These are phyloP conservation scores for Dactylorhiza incarnata DNA, from an alignment of 106 monocot genomes.

Conservation along the genomic window DNA sequence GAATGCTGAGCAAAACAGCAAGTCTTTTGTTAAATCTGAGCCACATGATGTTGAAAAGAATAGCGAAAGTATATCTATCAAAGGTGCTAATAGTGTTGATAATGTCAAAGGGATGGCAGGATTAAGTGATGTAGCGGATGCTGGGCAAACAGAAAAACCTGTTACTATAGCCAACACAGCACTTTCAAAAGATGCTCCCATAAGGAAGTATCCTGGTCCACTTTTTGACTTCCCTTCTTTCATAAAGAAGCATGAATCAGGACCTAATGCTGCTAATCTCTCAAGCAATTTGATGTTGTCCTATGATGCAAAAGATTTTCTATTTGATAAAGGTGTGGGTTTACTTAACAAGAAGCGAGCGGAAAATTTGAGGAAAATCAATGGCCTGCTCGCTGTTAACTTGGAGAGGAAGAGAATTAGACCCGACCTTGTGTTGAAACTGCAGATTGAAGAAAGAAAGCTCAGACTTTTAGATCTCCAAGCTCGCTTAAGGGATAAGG, in stretches of 20 bases:
- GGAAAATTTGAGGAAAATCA: constrained; percentile 77
- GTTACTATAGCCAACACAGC: constrained; percentile 15
- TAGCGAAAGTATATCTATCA: constrained; percentile 24
- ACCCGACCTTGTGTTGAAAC: constrained; percentile 74
- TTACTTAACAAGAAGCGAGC: constrained; percentile 68
- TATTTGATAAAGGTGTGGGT: constrained; percentile 54
- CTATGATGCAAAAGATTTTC: constrained; percentile 82
- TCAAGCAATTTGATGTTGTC: constrained; percentile 46
- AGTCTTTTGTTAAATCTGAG: constrained; percentile 50
- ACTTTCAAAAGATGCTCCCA: constrained; percentile 26
- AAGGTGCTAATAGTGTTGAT: constrained; percentile 32
- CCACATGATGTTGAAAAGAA: constrained; percentile 37
- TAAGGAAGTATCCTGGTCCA: constrained; percentile 83
- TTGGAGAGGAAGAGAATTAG: constrained; percentile 77
- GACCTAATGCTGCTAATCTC: constrained; percentile 29
- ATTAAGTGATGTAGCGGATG: constrained; percentile 17
- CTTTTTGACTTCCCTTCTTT: constrained; percentile 95
- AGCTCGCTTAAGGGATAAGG: constrained; percentile 73
- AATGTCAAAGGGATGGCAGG: constrained; percentile 36
- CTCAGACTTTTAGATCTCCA: constrained; percentile 66
- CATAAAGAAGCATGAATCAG: constrained; percentile 59
- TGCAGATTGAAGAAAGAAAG: constrained; percentile 96
- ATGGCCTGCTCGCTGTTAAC: constrained; percentile 62
- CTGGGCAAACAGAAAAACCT: constrained; percentile 41
- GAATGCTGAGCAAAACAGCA: constrained; percentile 33